Percentiles rank a stretch among this genome's conserved stretches.
Evolutionary conservation across 805 yeast species (phyloP).

Genomic region (Pichia deserticola): DNA sequence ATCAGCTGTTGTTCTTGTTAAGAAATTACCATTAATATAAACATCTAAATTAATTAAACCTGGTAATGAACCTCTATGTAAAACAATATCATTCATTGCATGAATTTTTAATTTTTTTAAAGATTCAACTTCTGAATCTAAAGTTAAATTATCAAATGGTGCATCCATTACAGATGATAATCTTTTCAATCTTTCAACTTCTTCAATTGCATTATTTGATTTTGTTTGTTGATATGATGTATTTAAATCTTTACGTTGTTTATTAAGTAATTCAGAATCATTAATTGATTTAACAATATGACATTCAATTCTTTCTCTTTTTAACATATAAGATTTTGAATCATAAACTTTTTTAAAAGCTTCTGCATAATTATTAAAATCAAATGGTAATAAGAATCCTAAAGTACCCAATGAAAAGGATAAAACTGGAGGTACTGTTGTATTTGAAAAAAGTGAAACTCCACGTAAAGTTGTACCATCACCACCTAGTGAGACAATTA

Average conservation of each 20-base stretch:
- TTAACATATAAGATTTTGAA: constrained; percentile 63
- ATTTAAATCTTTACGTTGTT: background rate
- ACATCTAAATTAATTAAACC: constrained; percentile 79
- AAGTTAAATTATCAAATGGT: constrained; percentile 12
- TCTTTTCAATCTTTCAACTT: constrained; percentile 9
- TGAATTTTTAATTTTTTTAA: constrained; percentile 29
- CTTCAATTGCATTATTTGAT: constrained; percentile 1
- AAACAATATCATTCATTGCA: constrained; percentile 88
- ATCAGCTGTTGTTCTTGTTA: constrained; percentile 89
- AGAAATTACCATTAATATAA: constrained; percentile 72
- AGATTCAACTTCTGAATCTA: constrained; percentile 9
- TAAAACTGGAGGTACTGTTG: constrained; percentile 77
- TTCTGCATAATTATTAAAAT: constrained; percentile 50
- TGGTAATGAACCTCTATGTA: constrained; percentile 86
- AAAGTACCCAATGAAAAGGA: constrained; percentile 86
- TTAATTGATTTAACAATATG: constrained; percentile 37
- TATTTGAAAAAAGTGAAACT: constrained; percentile 66
- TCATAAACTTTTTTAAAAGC: constrained; percentile 63
- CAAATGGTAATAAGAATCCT: constrained; percentile 86
- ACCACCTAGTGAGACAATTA: constrained; percentile 88
- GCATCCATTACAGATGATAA: constrained; percentile 11
- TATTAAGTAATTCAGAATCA: background rate
- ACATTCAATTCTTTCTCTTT: constrained; percentile 74
- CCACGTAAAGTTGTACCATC: constrained; percentile 90
- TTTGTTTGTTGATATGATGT: constrained; percentile 2